Evolutionary conservation across 2,329 filamentous ascomycete genomes (phyloP), one percentile per base, ranked within the genome.

Genomic region (Chaetomiaceae sp.): DNA sequence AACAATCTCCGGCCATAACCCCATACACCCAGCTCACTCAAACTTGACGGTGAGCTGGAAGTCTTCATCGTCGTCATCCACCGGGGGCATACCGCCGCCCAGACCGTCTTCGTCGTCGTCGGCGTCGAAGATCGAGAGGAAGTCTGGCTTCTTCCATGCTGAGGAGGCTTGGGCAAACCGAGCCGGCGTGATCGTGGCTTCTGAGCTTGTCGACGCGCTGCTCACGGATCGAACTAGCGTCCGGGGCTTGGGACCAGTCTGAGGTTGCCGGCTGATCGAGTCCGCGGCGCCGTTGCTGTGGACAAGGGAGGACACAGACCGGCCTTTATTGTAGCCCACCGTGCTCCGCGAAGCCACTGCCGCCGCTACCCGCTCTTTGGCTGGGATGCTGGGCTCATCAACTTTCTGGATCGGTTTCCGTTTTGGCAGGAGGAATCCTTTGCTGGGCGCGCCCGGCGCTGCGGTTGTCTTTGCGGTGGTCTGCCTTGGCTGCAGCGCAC

Each of bases 271-370:
- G 54, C 48, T 38, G 50, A 45, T 38, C 51, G 56, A 19, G 51
- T 57, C 26, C n/a, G n/a, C n/a, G 52, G 45, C 33, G 55, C 62
- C 35, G 24, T 18, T 19, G 19, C 55, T 58, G 12, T 68, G 67
- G 24, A 76, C 59, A 34, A 74, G 63, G 0, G 72, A 71, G 1
- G 71, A 74, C 4, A 74, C 70, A 4, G 70, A 70, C 27, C 87
- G 79, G 27, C 90, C 89, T 63, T 85, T 88, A 46, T 79, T 86
- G 62, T 95, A 95, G 14, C 90, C 90, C 34, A 95, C 75, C 0
- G 89, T 95, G 45, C 81, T 90, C 52, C 83, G 80, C 2, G 89
- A 95, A 6, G 81, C 81, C 6, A 78, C 78, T 18, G 78, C 74
- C 1, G 84, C 83, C 10, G 76, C 72, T 8, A 74, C 74, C 53